Base-by-base conservation (phyloP, 208 protist species). In the Wallacemonas rigidus region DNA sequence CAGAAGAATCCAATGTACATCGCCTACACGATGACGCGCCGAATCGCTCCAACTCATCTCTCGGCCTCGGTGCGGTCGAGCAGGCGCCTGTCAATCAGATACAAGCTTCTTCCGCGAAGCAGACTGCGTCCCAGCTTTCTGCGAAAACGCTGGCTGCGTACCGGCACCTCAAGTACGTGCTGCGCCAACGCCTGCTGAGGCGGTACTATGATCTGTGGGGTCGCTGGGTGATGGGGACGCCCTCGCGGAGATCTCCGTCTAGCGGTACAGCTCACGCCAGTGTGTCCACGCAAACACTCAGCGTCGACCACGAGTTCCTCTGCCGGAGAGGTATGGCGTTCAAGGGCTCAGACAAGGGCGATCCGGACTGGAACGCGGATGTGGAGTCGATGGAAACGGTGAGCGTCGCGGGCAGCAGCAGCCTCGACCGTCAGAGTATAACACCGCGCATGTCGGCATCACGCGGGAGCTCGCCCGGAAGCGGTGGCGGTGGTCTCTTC, bases 181-280 rank as follows among this genome's bases (percentile, higher is more conserved):
- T 79, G 54, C 36, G 47, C 15, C 77, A 85, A 72, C 75, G 76
- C 38, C 38, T 82, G 58, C 77, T 79, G 57, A 71, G 83, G n/a
- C 47, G 67, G 53, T 91, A 83, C 75, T 91, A 86, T 56, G 62
- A 80, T 15, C 77, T 79, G 50, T 91, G 86, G 86, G 5, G 63
- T 3, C 56, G 45, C 15, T 56, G 61, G 41, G 35, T 47, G 2
- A n/a, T 4, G 38, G 53, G 15, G 17, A 47, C 44, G 60, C 26
- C 26, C 26, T 26, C 26, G 26, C 26, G 26, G 26, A 26, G 26
- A 26, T 26, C 26, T 26, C 26, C 26, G 26, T 26, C 26, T 26
- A 26, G 26, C 26, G 26, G 26, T 26, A 26, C 26, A 26, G 26
- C 26, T 26, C 26, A 26, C 26, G 26, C 26, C 5, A 67, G 62